Evolutionary conservation across 352 stramenopile species (phyloP).

Genomic region (Lagenidium giganteum): DNA sequence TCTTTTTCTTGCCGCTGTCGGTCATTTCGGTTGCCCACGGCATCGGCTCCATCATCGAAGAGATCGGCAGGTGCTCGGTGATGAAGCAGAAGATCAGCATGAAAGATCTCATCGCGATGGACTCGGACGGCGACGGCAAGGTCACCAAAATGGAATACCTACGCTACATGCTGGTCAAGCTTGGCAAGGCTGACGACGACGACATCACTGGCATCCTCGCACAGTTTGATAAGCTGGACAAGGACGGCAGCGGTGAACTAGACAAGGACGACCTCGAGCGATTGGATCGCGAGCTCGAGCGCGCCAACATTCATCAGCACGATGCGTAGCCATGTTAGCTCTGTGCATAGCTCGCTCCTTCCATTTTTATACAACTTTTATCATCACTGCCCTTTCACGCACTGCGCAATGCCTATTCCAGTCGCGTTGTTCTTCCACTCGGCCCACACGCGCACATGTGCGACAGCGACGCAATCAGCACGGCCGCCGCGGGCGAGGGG

Average conservation of each 20-base stretch:
- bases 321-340: too few relatives aligned
- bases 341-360: too few relatives aligned
- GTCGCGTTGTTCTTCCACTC: too few relatives aligned
- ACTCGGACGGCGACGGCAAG: conserved; percentile 60
- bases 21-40: conserved; percentile 61
- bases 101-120: conserved; percentile 67
- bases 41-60: conserved; percentile 63
- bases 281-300: conserved; percentile 48
- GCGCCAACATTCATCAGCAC: too few relatives aligned
- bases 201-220: conserved; percentile 60
- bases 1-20: conserved; percentile 78
- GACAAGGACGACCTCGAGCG: conserved; percentile 63
- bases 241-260: conserved; percentile 57
- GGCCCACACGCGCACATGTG: too few relatives aligned
- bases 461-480: too few relatives aligned
- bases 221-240: conserved; percentile 63
- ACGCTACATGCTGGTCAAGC: conserved; percentile 69
- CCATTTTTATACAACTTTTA: too few relatives aligned
- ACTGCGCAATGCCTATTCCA: too few relatives aligned
- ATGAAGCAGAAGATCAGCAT: conserved; percentile 74
- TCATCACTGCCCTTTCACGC: too few relatives aligned
- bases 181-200: conserved; percentile 63
- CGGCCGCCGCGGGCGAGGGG: too few relatives aligned
- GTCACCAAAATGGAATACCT: conserved; percentile 66
- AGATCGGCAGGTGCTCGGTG: conserved; percentile 44